Percentiles rank a stretch among this genome's conserved stretches.
Evolutionary conservation across 208 protist species (phyloP).

Genomic region (Trichomonas tenax): DNA sequence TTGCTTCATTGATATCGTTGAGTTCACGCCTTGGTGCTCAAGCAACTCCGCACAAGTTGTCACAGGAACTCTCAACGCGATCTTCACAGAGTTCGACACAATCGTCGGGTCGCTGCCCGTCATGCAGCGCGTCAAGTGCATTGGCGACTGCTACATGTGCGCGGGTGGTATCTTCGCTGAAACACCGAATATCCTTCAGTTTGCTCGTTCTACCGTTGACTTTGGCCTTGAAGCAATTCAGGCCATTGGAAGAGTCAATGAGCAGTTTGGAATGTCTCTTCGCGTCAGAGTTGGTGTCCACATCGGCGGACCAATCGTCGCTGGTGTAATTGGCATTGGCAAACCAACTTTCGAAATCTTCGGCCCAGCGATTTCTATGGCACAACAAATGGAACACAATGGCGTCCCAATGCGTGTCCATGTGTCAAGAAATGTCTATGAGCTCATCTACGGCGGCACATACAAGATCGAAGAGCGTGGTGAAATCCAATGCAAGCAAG

Average conservation of each 20-base stretch:
- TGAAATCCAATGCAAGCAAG: neutral
- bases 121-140: neutral
- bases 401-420: neutral
- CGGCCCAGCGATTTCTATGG: neutral
- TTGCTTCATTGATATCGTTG: neutral
- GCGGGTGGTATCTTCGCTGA: neutral
- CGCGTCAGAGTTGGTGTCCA: neutral
- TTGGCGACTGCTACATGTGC: neutral
- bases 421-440: neutral
- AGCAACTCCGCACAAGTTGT: neutral
- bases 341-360: slow-evolving; percentile 20
- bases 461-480: neutral
- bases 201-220: neutral
- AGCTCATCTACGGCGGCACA: neutral
- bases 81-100: neutral
- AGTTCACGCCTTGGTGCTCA: neutral
- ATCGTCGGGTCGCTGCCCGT: neutral
- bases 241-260: neutral
- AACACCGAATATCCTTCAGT: neutral
- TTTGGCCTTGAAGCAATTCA: neutral
- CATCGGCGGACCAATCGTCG: neutral
- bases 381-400: neutral
- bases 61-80: neutral
- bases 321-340: neutral
- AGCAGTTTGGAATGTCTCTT: neutral